Percentiles rank a stretch among this genome's conserved stretches.
Evolutionary conservation across 1,284 basidiomycete genomes (phyloP).

Genomic region (Termitomyces sp.): DNA sequence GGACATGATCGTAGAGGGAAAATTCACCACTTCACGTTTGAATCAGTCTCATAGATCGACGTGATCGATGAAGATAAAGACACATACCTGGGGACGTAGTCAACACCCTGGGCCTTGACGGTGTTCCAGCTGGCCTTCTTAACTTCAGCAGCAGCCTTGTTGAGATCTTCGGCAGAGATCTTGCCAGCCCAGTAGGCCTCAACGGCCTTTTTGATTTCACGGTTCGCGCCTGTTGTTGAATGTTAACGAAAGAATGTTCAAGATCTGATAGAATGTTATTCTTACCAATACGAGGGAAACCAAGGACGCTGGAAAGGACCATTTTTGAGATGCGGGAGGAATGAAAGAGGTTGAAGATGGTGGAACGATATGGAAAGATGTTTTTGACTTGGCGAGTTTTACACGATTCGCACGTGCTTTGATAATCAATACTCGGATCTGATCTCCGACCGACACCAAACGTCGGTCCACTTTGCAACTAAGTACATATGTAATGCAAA

Average conservation of each 20-base stretch:
- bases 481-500: too few species aligned
- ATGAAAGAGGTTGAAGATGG: constrained; percentile 24
- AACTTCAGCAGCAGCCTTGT: constrained; percentile 84
- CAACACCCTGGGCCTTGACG: constrained; percentile 87
- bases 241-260: background rate
- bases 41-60: constrained; percentile 20
- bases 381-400: constrained; percentile 23
- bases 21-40: constrained; percentile 80
- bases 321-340: constrained; percentile 36
- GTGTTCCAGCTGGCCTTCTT: constrained; percentile 88
- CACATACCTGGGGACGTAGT: constrained; percentile 85
- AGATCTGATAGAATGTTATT: background rate
- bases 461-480: too few species aligned
- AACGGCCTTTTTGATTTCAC: constrained; percentile 98
- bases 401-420: constrained; percentile 29
- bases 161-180: constrained; percentile 84
- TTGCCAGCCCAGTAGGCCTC: constrained; percentile 99
- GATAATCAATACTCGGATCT: constrained; percentile 28
- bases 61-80: constrained; percentile 19
- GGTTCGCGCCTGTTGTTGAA: constrained; percentile 67
- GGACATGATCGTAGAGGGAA: constrained; percentile 97
- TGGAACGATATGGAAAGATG: constrained; percentile 25
- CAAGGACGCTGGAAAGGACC: constrained; percentile 85
- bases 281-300: constrained; percentile 95
- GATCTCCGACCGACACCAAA: constrained; percentile 5